Conservation (phyloP, 768 basidiomycete genomes). For the Mycena vitilis region DNA sequence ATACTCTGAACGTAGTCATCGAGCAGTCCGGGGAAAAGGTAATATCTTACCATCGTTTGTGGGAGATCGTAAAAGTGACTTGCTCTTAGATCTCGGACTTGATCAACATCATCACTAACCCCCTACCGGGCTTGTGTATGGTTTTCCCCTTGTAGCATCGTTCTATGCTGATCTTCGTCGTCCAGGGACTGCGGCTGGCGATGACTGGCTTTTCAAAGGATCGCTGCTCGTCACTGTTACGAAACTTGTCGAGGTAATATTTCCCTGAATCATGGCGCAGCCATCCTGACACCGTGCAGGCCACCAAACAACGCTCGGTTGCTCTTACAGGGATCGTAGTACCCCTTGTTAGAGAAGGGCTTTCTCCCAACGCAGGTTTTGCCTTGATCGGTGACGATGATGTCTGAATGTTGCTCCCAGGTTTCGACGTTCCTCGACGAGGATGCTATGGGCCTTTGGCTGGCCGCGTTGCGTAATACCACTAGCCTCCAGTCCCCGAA, state of each 20-base stretch:
- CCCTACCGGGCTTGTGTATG: conserved; percentile 81
- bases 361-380: conserved; percentile 63
- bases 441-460: conserved; percentile 84
- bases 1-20: conserved; percentile 76
- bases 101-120: conserved; percentile 66
- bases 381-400: not conserved
- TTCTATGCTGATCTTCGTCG: conserved; percentile 25
- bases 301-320: conserved; percentile 71
- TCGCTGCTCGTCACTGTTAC: conserved; percentile 77
- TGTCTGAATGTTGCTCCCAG: conserved; percentile 49
- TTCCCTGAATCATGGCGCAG: not conserved
- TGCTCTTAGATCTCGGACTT: conserved; percentile 73
- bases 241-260: conserved; percentile 72
- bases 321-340: conserved; percentile 66
- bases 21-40: conserved; percentile 62
- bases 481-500: conserved; percentile 59
- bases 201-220: conserved; percentile 79
- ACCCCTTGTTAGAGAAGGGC: conserved; percentile 73
- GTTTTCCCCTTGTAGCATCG: conserved; percentile 18
- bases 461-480: conserved; percentile 74
- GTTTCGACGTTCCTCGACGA: conserved; percentile 77
- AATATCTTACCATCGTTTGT: conserved; percentile 7
- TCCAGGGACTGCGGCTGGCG: conserved; percentile 74
- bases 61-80: not conserved
- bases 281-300: conserved; percentile 52